Base-by-base conservation (phyloP, 75 land plant genomes). In the Selaginella tamariscina region DNA sequence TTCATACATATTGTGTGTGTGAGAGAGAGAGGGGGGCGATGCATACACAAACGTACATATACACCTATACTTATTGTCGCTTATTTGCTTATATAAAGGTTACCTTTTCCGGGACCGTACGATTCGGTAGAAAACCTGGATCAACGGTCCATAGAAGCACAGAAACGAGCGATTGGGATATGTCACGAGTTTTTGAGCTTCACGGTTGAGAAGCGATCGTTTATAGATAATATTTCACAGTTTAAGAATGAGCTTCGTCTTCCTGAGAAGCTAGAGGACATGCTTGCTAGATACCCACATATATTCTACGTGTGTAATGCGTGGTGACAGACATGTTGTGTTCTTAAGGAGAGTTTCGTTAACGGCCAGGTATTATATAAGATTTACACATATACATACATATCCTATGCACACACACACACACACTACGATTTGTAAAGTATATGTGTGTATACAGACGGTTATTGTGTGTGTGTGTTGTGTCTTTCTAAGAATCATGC, bases 131-230 rank as follows among this genome's bases (percentile, higher is more conserved):
- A 5, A 5, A 15, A 39, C 11, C 49, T 39, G 11, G 49, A 39
- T 15, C 49, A 5, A 5, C 49, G 49, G 49, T 39, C 49, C 49
- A 39, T 39, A 15, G 49, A 39, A 39, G 49, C 11, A 39, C 49
- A 39, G 49, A 39, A 39, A 15, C 49, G 49, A 5, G 49, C 15
- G 49, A 86, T 85, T 33, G 93, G 82, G 29, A 80, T 88, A 20
- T 64, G 83, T 31, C 93, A 88, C 64, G 93, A 88, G 74, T 27
- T 86, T 30, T 70, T 88, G 60, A 78, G 86, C 76, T 71, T 88
- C 69, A 86, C 83, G 0, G 56, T 88, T 30, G 84, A 88, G 76
- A 86, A 80, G 77, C 86, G 81, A 68, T 82, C 89, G 1, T 78
- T 79, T 71, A 72, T 89, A 59, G 84, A 86, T 60, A 78, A 84